Conservation (phyloP, 78 protist species). For the Trichosphaerium sp. region DNA sequence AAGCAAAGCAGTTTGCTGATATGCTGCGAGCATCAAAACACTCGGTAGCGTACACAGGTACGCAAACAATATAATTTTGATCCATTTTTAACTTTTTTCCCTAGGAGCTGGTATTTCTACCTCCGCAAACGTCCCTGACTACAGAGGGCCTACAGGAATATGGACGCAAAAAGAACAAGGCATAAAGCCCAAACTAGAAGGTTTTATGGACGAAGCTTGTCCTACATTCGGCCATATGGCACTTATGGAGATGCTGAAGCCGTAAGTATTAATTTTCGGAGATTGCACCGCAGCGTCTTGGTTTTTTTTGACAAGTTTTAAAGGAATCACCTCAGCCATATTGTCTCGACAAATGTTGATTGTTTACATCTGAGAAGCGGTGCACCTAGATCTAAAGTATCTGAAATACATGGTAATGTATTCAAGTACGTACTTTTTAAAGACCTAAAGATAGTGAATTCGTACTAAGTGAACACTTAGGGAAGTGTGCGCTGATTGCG, state of each 20-base stretch:
- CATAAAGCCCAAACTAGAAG: neutral
- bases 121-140: slow-evolving; percentile 46
- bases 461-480: too few species aligned
- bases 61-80: too few species aligned
- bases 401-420: slow-evolving; percentile 37
- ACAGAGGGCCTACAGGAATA: slow-evolving; percentile 46
- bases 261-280: too few species aligned
- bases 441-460: too few species aligned
- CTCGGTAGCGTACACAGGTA: slow-evolving; percentile 46
- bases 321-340: neutral
- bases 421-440: slow-evolving; percentile 11
- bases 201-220: neutral
- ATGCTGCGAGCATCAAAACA: too few species aligned
- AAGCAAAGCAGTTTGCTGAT: too few species aligned
- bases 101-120: slow-evolving; percentile 73
- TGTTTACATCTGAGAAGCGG: slow-evolving; percentile 24
- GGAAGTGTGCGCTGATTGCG: too few species aligned
- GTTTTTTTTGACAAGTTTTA: too few species aligned
- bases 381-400: neutral
- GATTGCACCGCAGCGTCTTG: too few species aligned
- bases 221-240: slow-evolving; percentile 22
- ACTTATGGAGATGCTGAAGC: neutral
- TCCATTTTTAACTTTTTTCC: too few species aligned
- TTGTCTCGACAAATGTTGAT: slow-evolving; percentile 25
- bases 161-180: slow-evolving; percentile 35